Evolutionary conservation across 1,139 yeast genomes (phyloP).

Genomic region (Hanseniaspora gamundiae): DNA sequence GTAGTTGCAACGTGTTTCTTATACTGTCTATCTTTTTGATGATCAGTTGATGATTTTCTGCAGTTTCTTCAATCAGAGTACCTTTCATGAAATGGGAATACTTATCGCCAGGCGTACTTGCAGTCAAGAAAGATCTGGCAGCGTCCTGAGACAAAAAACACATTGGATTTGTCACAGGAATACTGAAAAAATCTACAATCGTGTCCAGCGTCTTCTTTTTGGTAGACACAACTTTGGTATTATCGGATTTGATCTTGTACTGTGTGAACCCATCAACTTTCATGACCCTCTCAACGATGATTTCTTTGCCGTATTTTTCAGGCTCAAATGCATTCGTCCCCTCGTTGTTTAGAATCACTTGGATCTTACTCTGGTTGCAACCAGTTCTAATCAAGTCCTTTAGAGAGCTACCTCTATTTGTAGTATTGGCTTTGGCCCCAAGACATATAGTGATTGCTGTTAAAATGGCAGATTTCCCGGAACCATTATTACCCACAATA

Average conservation of each 20-base stretch:
- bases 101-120: conserved; percentile 57
- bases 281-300: conserved; percentile 61
- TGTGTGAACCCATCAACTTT: conserved; percentile 36
- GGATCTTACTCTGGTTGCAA: conserved; percentile 46
- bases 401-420: conserved; percentile 69
- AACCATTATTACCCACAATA: conserved; percentile 88
- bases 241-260: conserved; percentile 43
- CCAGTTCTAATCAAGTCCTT: conserved; percentile 73
- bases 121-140: conserved; percentile 80
- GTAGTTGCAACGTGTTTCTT: conserved; percentile 17
- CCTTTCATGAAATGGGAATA: conserved; percentile 73
- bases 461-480: conserved; percentile 87
- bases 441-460: conserved; percentile 85
- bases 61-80: conserved; percentile 49
- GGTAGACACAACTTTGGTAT: conserved; percentile 35
- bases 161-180: conserved; percentile 84
- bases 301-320: conserved; percentile 52
- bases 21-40: conserved; percentile 17
- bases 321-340: conserved; percentile 56
- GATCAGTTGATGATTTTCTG: conserved; percentile 35
- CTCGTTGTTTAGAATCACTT: conserved; percentile 47
- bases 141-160: conserved; percentile 89
- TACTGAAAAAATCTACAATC: conserved; percentile 57
- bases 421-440: conserved; percentile 91
- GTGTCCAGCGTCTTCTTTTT: conserved; percentile 57